Evolutionary conservation across 352 stramenopile species (phyloP).

Genomic region (Phytophthora idaei): DNA sequence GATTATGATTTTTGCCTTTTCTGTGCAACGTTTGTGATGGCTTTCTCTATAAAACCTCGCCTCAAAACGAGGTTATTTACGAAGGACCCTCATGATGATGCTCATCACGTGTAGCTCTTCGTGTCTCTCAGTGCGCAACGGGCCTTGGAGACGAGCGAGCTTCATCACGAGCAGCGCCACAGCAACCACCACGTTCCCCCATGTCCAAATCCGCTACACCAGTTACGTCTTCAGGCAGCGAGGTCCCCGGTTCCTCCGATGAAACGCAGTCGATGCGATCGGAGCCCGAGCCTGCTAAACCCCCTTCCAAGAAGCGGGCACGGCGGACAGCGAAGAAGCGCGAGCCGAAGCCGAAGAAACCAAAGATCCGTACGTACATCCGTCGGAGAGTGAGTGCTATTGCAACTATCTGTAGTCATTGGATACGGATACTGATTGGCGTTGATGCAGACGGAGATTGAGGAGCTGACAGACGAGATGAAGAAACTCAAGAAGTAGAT

Average conservation of each 20-base stretch:
- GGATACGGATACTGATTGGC: neutral
- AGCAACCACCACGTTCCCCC: neutral
- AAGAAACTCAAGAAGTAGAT: slow-evolving; percentile 31
- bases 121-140: slow-evolving; percentile 6
- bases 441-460: slow-evolving; percentile 30
- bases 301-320: slow-evolving; percentile 8
- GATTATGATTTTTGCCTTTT: neutral
- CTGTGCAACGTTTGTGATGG: neutral
- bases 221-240: neutral
- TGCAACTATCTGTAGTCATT: neutral
- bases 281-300: neutral
- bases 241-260: slow-evolving; percentile 5
- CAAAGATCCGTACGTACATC: slow-evolving; percentile 34
- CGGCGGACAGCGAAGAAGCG: slow-evolving; percentile 12
- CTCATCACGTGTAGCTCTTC: neutral
- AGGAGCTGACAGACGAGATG: slow-evolving; percentile 25
- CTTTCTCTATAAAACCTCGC: slow-evolving; percentile 6
- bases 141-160: neutral
- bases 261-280: slow-evolving; percentile 4
- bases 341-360: slow-evolving; percentile 21
- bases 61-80: neutral
- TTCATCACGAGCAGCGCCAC: slow-evolving; percentile 2
- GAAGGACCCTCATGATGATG: slow-evolving; percentile 14
- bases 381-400: slow-evolving; percentile 22
- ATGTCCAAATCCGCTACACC: neutral